These are phyloP conservation scores for Endogone sp. DNA, from an alignment of 192 early-diverging fungal species.

Conservation along the genomic window DNA sequence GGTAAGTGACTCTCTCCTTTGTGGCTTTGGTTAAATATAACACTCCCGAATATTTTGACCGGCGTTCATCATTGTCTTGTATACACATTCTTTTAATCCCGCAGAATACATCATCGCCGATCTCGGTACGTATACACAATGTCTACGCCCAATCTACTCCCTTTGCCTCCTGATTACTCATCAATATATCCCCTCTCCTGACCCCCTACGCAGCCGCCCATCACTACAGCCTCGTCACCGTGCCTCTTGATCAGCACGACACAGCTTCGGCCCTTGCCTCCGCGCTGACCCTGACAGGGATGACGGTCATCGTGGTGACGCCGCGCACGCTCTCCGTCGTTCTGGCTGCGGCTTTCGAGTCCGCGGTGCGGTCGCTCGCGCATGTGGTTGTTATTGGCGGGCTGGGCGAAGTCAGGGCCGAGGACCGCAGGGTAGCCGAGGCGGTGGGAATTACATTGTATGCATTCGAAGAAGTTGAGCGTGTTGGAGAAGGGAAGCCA, in stretches of 20 bases:
- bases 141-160: not conserved
- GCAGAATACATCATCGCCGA: conserved; percentile 5
- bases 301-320: conserved; percentile 28
- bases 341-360: not conserved
- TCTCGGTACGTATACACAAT: not conserved
- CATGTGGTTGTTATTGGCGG: conserved; percentile 21
- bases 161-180: not conserved
- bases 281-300: conserved; percentile 27
- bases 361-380: not conserved
- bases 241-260: conserved; percentile 27
- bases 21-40: not conserved
- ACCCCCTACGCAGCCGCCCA: conserved; percentile 29
- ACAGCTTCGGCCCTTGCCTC: conserved; percentile 21
- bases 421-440: conserved; percentile 2
- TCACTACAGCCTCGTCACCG: conserved; percentile 29
- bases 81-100: no score
- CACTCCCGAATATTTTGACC: no score
- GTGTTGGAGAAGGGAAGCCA: not conserved
- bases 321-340: conserved; percentile 18
- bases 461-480: conserved; percentile 14
- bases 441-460: conserved; percentile 9
- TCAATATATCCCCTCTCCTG: not conserved
- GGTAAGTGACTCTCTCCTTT: conserved; percentile 23
- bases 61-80: no score
- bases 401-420: not conserved